Base-by-base conservation (phyloP, 805 yeast species). In the Brettanomyces nanus region DNA sequence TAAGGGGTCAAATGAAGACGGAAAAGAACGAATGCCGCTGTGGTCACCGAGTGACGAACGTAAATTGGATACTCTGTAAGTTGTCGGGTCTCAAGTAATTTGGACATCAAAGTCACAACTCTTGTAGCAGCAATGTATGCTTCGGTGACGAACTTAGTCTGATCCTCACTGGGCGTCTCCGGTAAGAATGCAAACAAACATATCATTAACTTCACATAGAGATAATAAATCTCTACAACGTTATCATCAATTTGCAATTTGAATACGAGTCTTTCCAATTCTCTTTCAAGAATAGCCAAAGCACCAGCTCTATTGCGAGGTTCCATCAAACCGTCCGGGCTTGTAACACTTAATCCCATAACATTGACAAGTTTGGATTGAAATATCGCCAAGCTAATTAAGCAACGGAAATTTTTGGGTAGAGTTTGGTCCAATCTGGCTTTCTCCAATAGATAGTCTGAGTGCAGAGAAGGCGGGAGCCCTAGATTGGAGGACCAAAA, bases 151-250 rank as follows among this genome's bases (percentile, higher is more conserved):
- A 83, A 86, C 49, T 79, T 77, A 1, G 85, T 81, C 58, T 85
- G 95, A 58, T 85, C 95, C 47, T 81, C 92, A 38, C 78, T 72
- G 6, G 95, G 86, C 0, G 95, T 82, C 18, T 85, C 89, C n/a
- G 95, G 90, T 42, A 86, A 63, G 48, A 89, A 89, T 3, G 95
- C 90, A 68, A 85, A 89, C 41, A 89, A 77, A 54, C 95, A 85
- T 31, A 89, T 72, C 74, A 84, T 81, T 44, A 85, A 66, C 49
- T 81, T 77, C 33, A 85, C 79, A 56, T 89, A 86, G 4, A 85
- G 66, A 51, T 74, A 83, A 52, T 84, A 84, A 31, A 84, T 80
- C 47, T 86, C 94, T 5, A 85, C 78, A 1, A 79, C 68, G 2
- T 77, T 67, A 42, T 78, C 82, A 41, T 77, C 80, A 40, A 85